Evolutionary conservation across 169 alveolate species (phyloP).

Genomic region (Babesia bovis): DNA sequence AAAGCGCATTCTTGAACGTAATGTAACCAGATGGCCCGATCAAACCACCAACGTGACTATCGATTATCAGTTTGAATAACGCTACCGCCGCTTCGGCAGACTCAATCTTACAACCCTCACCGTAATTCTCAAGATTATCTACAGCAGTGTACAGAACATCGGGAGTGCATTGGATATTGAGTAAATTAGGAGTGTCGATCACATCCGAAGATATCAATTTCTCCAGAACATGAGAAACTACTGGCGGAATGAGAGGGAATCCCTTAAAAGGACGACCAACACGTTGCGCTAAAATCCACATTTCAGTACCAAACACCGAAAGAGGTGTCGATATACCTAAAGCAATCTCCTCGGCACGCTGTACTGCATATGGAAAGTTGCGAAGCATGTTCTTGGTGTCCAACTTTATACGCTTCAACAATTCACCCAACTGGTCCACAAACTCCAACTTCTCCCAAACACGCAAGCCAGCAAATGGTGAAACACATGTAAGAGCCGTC

Average conservation of each 20-base stretch:
- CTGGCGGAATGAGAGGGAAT: slow-evolving; percentile 73
- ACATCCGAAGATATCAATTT: slow-evolving; percentile 48
- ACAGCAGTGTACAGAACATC: slow-evolving; percentile 64
- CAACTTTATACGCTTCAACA: slow-evolving; percentile 62
- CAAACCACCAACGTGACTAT: slow-evolving; percentile 72
- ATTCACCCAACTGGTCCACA: slow-evolving; percentile 69
- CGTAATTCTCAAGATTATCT: slow-evolving; percentile 60
- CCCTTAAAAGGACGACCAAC: slow-evolving; percentile 70
- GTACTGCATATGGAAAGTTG: slow-evolving; percentile 76
- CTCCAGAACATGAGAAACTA: slow-evolving; percentile 56
- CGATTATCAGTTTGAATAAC: slow-evolving; percentile 67
- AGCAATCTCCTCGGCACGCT: slow-evolving; percentile 73
- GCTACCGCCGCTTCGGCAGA: slow-evolving; percentile 67
- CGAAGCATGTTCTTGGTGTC: slow-evolving; percentile 63
- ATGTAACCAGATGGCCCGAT: slow-evolving; percentile 66
- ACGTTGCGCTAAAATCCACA: slow-evolving; percentile 68
- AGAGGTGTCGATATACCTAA: slow-evolving; percentile 65
- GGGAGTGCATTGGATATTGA: slow-evolving; percentile 68
- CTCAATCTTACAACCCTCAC: slow-evolving; percentile 66
- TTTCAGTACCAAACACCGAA: slow-evolving; percentile 73
- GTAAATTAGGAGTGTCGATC: slow-evolving; percentile 66
- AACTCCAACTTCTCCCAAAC: slow-evolving; percentile 70
- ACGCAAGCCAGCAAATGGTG: slow-evolving; percentile 69
- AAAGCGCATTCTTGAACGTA: slow-evolving; percentile 38
- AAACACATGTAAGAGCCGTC: slow-evolving; percentile 61